Evolutionary conservation across 2,329 filamentous ascomycete species (phyloP), one percentile per base, ranked within the genome.

Genomic region (Pseudomassariella vexata): DNA sequence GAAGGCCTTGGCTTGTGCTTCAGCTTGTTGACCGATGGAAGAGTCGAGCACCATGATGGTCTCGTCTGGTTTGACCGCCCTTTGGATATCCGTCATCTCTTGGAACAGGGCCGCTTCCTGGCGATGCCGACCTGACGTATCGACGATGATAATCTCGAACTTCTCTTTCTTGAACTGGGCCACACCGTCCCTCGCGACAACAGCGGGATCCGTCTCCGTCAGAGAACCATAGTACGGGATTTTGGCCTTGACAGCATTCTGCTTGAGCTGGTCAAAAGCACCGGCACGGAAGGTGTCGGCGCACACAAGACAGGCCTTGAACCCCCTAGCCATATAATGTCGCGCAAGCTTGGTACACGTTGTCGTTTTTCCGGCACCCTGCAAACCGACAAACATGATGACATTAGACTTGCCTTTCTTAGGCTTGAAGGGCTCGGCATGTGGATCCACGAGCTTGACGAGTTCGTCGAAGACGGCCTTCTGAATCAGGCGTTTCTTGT

Each of bases 91-190:
- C 39, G 88, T 76, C 92, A 98, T 98, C 60, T 98, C 92, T 41
- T 89, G 85, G 62, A 98, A 98, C 4, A 98, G 70, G 9, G 94
- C 89, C 50, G 86, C 81, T 61, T 98, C 92, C 55, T 98, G 92
- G 53, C 88, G 79, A 65, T 98, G 92, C 46, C 92, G 75, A 59
- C 92, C 92, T 28, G 86, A 94, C 0, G 92, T 98, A 65, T 98
- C 92, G 34, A 98, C 92, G 41, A 98, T 96, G 51, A 98, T 98
- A 46, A 98, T 82, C 61, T 98, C 92, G 55, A 98, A 98, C 28
- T 81, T 77, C 66, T 98, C 92, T 69, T 95, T 96, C 68, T 95
- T 95, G 71, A 98, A 98, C 63, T 96, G 94, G 28, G 95, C 88
- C 19, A 98, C 92, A 63, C 92, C 92, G 47, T 95, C 89, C n/a